phyloP scores from a whole-genome alignment of 148 eudicot genomes.

The Camellia lanceoleosa region DNA sequence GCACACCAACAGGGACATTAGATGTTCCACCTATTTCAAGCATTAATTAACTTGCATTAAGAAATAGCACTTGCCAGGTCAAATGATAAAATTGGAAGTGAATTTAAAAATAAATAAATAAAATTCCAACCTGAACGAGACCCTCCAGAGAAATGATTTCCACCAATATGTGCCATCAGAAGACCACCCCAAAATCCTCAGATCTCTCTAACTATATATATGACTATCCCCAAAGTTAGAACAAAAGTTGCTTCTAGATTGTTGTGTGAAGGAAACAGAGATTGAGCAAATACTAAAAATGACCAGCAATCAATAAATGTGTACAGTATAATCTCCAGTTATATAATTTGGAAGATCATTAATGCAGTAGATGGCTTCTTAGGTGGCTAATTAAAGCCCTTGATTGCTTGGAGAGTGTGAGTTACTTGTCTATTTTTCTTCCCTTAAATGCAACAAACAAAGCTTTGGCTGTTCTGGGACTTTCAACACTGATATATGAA shows the following conservation, averaged over 20 bases:
- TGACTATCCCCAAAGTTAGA: neutral
- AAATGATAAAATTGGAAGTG: neutral
- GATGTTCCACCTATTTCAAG: conserved; percentile 9
- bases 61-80: neutral
- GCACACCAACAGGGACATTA: neutral
- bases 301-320: conserved; percentile 9
- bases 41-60: neutral
- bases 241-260: neutral
- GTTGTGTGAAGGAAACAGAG: conserved; percentile 1
- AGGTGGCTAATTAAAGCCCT: conserved; percentile 2
- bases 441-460: neutral
- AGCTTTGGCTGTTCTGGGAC: neutral
- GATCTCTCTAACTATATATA: neutral
- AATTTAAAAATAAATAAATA: neutral
- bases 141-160: conserved; percentile 33
- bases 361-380: neutral
- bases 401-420: neutral
- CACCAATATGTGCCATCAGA: conserved; percentile 34
- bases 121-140: conserved; percentile 30
- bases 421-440: neutral
- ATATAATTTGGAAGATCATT: neutral
- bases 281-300: no score
- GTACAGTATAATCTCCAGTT: neutral
- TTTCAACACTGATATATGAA: neutral
- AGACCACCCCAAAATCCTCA: conserved; percentile 16